Base-by-base conservation (phyloP, 148 eudicot genomes). In the Simmondsia chinensis region DNA sequence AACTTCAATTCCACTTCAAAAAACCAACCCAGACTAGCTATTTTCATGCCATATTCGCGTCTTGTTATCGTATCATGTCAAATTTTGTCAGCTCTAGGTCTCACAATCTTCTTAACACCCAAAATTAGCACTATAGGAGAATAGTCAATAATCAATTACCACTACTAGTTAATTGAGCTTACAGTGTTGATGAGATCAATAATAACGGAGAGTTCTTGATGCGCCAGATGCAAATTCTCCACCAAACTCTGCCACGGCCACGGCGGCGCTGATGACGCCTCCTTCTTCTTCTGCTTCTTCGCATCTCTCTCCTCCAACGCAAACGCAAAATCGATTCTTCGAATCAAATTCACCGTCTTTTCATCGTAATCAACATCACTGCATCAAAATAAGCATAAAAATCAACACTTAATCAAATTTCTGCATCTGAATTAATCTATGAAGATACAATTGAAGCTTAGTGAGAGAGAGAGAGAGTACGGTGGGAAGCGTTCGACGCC, bases 121-220 rank as follows among this genome's bases (percentile, higher is more conserved):
- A 32, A 21, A 36, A 48, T 21, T 33, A 12, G 6, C 14, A 11
- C 31, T 33, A 13, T 2, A 13, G 33, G 25, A 4, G 3, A 13
- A 6, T 1, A 21, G 10, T 23, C 15, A 17, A 37, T 30, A 45
- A 39, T 6, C 17, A 18, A 12, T 24, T 9, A 2, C 2, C 43
- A 24, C 9, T 7, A 4, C 12, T 3, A 32, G 18, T n/a, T n/a
- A 32, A 31, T 11, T 2, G 9, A 18, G 43, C 70, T 66, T 61
- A 91, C 97, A n/a, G 94, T 85, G 64, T 79, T 59, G 44, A 91
- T 91, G 47, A 91, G 94, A 60, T 91, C 97, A 29, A 91, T 67
- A 48, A 91, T 79, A 50, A 91, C 95, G 27, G 82, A 73, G 25
- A 91, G 86, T 67, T 91, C 97, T 27, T 85, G 94, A 67, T 76